Evolutionary conservation across 2,329 filamentous ascomycete species (phyloP), one percentile per base, ranked within the genome.

Genomic region (Trichoderma sp.): DNA sequence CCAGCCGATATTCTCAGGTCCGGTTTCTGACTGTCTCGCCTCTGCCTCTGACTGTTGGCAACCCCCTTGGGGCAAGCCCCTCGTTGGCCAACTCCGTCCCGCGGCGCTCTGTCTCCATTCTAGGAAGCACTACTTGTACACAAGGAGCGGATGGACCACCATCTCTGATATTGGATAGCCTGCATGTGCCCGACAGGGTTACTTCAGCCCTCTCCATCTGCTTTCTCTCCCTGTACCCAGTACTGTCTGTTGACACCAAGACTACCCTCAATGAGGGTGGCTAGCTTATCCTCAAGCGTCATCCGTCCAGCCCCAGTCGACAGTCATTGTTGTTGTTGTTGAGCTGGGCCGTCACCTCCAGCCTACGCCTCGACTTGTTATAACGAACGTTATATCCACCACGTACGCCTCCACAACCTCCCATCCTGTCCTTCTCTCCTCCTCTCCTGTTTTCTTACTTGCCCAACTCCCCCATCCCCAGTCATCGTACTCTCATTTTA

Each of bases 291-390:
- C 81, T 78, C 78, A 81, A 79, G 81, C 82, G 81, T 79, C 80
- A 79, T 81, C 78, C 78, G 78, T 81, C 83, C 83, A 81, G 80
- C 82, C 80, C 78, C 73, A 77, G 78, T 81, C 79, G 78, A 77
- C 79, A 77, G 76, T 77, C 79, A 77, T 79, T 77, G 65, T 32
- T 68, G 21, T 58, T 79, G 79, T 60, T 79, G 79, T 83, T 79
- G 77, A 82, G 82, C 83, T 85, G 82, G 43, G 83, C 81, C 83
- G 82, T 79, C 82, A 84, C 81, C 78, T 82, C 84, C 82, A 84
- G 83, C 83, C 83, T 80, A 76, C 71, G 71, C 71, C 71, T 76
- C 53, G 24, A 70, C 73, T 76, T 73, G 58, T 69, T 60, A 69
- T 60, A 69, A 57, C 70, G 66, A 80, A 81, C 78, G 79, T 82